A percentile compares a stretch with the other conserved stretches of the same genome.
Conservation (phyloP, 768 basidiomycete species). For the Neoboletus subvelutipes region DNA sequence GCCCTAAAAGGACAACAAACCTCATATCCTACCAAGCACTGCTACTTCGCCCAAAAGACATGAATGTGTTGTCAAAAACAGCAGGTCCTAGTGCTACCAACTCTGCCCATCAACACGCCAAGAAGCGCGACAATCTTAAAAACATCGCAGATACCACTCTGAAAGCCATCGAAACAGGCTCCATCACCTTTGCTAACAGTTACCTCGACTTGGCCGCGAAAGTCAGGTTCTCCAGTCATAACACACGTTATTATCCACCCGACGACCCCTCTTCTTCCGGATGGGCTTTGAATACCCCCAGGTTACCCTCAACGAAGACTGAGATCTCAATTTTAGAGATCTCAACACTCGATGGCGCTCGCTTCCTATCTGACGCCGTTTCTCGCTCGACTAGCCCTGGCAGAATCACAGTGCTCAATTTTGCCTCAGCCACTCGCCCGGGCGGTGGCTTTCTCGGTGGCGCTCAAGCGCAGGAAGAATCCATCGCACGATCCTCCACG, state of each 20-base stretch:
- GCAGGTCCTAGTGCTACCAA: background rate
- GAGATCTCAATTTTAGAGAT: conserved; percentile 55
- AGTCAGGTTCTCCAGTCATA: conserved; percentile 35
- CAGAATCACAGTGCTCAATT: conserved; percentile 67
- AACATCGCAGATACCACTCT: conserved; percentile 54
- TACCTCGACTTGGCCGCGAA: conserved; percentile 37
- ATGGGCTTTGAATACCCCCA: conserved; percentile 39
- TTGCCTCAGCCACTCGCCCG: conserved; percentile 72
- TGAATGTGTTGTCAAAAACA: background rate
- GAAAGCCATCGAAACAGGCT: conserved; percentile 46
- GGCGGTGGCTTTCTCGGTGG: conserved; percentile 77
- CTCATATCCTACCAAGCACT: no score
- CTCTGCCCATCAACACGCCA: background rate
- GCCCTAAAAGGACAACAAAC: no score
- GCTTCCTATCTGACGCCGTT: conserved; percentile 33
- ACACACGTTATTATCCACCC: conserved; percentile 55
- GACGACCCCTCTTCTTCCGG: conserved; percentile 43
- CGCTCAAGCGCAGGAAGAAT: conserved; percentile 79
- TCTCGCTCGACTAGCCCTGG: conserved; percentile 14
- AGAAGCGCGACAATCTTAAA: conserved; percentile 22
- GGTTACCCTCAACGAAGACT: conserved; percentile 14
- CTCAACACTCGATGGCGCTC: conserved; percentile 63
- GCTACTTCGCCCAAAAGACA: no score
- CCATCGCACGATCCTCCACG: conserved; percentile 73
- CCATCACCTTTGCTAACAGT: conserved; percentile 31